These are phyloP conservation scores for Bipolaris cookei DNA, from an alignment of 2,329 filamentous ascomycete genomes.

Conservation along the genomic window DNA sequence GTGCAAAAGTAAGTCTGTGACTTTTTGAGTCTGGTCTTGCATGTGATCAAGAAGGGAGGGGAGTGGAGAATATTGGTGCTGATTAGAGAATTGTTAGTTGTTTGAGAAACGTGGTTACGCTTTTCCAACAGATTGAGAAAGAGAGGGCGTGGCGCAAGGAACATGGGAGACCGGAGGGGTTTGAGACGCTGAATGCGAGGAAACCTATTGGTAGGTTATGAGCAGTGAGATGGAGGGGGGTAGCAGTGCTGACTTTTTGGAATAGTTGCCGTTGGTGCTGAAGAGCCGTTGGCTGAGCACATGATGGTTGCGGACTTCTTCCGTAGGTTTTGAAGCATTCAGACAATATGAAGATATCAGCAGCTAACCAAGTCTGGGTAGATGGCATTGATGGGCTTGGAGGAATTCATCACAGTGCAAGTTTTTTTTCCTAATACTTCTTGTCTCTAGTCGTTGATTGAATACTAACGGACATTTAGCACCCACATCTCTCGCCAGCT, in stretches of 20 bases:
- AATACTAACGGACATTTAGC: constrained; percentile 37
- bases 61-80: neutral
- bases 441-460: neutral
- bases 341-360: too few species aligned
- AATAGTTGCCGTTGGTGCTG: constrained; percentile 79
- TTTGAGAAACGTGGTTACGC: constrained; percentile 82
- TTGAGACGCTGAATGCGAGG: constrained; percentile 71
- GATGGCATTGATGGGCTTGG: constrained; percentile 58
- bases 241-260: neutral
- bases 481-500: constrained; percentile 55
- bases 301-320: constrained; percentile 75
- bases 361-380: constrained; percentile 26
- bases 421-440: neutral
- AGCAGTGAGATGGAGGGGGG: neutral
- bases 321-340: constrained; percentile 63
- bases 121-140: constrained; percentile 91
- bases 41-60: too few species aligned
- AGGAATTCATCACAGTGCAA: constrained; percentile 56
- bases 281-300: constrained; percentile 84
- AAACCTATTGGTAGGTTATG: constrained; percentile 69
- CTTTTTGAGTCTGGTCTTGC: neutral
- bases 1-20: constrained; percentile 74
- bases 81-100: constrained; percentile 62
- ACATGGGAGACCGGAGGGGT: constrained; percentile 71
- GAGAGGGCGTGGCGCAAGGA: constrained; percentile 83